Evolutionary conservation across 2,329 filamentous ascomycete species (phyloP).

Genomic region (Penicillium sp.): DNA sequence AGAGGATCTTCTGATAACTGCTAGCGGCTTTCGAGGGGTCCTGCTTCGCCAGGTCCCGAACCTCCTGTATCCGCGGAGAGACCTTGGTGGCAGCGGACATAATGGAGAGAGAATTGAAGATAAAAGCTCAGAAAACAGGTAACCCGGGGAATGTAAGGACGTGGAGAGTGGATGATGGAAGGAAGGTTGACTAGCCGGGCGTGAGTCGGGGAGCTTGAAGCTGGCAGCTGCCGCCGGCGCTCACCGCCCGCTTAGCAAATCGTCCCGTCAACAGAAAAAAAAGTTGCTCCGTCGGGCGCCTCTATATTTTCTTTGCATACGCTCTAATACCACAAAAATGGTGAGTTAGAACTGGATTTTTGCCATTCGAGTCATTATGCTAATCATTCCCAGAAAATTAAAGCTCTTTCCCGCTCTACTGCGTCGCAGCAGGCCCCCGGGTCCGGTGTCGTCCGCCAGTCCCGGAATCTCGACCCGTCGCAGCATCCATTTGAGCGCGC

Average conservation of each 20-base stretch:
- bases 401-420: conserved; percentile 54
- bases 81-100: conserved; percentile 58
- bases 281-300: conserved; percentile 31
- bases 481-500: conserved; percentile 91
- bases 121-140: not conserved
- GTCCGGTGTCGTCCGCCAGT: conserved; percentile 49
- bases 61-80: conserved; percentile 78
- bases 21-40: conserved; percentile 83
- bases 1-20: conserved; percentile 87
- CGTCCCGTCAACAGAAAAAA: conserved; percentile 38
- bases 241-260: conserved; percentile 41
- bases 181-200: conserved; percentile 19
- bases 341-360: conserved; percentile 25
- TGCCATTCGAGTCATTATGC: not conserved
- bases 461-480: conserved; percentile 72
- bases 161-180: conserved; percentile 17
- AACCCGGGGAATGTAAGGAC: conserved; percentile 7
- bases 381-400: conserved; percentile 57
- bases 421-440: conserved; percentile 54
- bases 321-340: conserved; percentile 30
- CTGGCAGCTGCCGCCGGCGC: conserved; percentile 31
- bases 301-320: conserved; percentile 18
- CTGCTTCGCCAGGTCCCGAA: conserved; percentile 78
- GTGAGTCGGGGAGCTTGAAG: conserved; percentile 32
- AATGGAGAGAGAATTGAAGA: conserved; percentile 20